Base-by-base conservation (phyloP, 805 yeast genomes). In the Candida sanyiensis region DNA sequence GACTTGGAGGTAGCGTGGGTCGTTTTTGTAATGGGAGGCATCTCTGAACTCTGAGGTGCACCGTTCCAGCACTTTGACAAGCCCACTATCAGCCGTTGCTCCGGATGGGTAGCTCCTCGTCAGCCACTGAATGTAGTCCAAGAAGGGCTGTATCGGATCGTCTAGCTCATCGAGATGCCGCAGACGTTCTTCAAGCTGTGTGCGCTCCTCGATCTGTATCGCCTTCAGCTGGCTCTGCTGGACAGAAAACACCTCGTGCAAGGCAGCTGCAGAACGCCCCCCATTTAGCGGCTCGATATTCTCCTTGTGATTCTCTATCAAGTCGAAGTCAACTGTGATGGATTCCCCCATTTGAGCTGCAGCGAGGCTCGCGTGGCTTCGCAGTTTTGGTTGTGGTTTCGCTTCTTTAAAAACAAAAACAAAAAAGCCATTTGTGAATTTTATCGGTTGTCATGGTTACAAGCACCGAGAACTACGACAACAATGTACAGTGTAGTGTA, bases 51-150 rank as follows among this genome's bases (percentile, higher is more conserved):
- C 69, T 28, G 77, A 71, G 0, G 94, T 80, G 48, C 93, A 82
- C 33, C 80, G 63, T 53, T 86, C 95, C 24, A 89, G 63, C 9
- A 84, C 54, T 12, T 60, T 64, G 4, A 87, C 59, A 35, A 87
- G 63, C 0, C 87, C 88, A 46, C 85, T 79, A 33, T 79, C 81
- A 5, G 69, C 64, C 4, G 73, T 67, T 24, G 69, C 66, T 3
- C 76, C 94, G 28, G 78, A 76, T 0, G 89, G 85, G 51, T 61
- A 79, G 46, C 63, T 72, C 24, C 69, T 68, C 42, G 72, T 76
- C 9, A 76, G 72, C 95, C 95, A 87, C n/a, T 67, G 56, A 10
- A 88, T 66, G 50, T 85, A 88, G 15, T 80, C 80, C n/a, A 86
- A 46, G 57, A 72, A 87, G 1, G 78, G 74, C 45, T 83, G 86